These are phyloP conservation scores for Pseudomonodictys pantanalensis DNA, from an alignment of 495 filamentous ascomycete species.

Conservation along the genomic window DNA sequence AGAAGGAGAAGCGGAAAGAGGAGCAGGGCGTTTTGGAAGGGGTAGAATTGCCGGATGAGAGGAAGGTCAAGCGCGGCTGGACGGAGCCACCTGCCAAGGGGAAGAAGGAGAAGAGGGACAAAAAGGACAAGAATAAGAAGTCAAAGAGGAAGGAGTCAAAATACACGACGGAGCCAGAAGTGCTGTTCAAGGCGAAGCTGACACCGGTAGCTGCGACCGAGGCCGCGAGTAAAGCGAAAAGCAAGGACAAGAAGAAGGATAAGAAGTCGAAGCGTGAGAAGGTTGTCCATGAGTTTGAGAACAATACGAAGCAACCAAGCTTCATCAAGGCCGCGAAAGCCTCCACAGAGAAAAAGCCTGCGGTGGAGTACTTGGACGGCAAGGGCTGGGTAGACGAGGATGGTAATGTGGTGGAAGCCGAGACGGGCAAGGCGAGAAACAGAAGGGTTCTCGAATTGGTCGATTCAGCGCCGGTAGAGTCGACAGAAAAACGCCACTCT, in stretches of 20 bases:
- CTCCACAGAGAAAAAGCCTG: conserved; percentile 45
- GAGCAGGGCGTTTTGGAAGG: conserved; percentile 64
- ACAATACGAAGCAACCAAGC: conserved; percentile 70
- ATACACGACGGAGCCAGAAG: conserved; percentile 73
- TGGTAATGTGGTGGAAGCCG: conserved; percentile 69
- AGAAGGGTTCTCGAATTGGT: conserved; percentile 22
- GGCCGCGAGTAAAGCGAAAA: conserved; percentile 33
- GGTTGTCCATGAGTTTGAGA: conserved; percentile 77
- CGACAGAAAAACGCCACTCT: conserved; percentile 3
- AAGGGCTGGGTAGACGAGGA: conserved; percentile 85
- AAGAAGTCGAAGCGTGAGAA: conserved; percentile 52
- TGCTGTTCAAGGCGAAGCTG: conserved; percentile 78
- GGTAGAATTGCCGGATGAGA: conserved; percentile 64
- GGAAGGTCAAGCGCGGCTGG: conserved; percentile 90
- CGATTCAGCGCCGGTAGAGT: not conserved
- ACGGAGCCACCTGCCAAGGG: conserved; percentile 60
- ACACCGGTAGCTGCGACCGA: conserved; percentile 54
- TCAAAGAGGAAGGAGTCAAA: conserved; percentile 80
- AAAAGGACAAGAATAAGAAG: conserved; percentile 45
- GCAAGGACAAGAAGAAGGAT: conserved; percentile 50
- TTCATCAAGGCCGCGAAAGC: conserved; percentile 58
- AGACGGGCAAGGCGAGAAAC: conserved; percentile 34
- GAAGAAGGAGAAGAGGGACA: conserved; percentile 45
- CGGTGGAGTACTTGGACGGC: conserved; percentile 63
- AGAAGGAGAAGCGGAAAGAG: conserved; percentile 60